Base-by-base conservation (phyloP, 208 protist species). In the Sergeia podlipaevii region DNA sequence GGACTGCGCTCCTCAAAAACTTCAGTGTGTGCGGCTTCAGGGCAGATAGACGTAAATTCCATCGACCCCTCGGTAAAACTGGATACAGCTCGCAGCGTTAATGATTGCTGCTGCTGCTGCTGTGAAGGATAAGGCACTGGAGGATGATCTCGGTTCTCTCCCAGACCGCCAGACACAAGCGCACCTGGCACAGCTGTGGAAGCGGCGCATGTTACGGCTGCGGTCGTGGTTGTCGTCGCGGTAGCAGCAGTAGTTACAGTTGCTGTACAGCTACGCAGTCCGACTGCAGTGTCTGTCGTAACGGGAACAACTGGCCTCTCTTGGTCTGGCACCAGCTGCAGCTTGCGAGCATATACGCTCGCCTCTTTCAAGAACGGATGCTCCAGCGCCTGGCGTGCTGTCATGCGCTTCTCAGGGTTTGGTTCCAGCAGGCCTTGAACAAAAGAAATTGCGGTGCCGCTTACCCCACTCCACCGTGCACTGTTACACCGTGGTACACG, bases 381-480 rank as follows among this genome's bases (percentile, higher is more conserved):
- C 52, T 58, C 36, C 32, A 93, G 65, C 26, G 81, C 85, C 54
- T 76, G 73, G 32, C 44, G 51, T 0, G 76, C 71, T 0, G 67
- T 77, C 52, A 73, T 64, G 18, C 85, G 74, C 37, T 70, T 46
- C 24, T 62, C 49, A 21, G 79, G 78, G 32, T 89, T 65, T 13
- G 85, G 80, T 24, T 86, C 64, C 5, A 93, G 73, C 18, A 93
- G 46, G 1, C 54, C 61, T 52, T 87, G 71, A 24, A 93, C 80
- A 60, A 93, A 85, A 4, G 60, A 44, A 20, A 88, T 77, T 15
- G 80, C 85, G 17, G 68, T 65, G 29, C 32, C 23, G 50, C 80
- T 87, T 24, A 93, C 77, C 24, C 72, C 61, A 13, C 34, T 28
- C 81, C 80, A 89, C 28, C 66, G 74, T 15, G 68, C 43, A 46